Percentiles rank a stretch among this genome's conserved stretches.
Evolutionary conservation across 208 protist genomes (phyloP).

Genomic region (Leishmania amazonensis): DNA sequence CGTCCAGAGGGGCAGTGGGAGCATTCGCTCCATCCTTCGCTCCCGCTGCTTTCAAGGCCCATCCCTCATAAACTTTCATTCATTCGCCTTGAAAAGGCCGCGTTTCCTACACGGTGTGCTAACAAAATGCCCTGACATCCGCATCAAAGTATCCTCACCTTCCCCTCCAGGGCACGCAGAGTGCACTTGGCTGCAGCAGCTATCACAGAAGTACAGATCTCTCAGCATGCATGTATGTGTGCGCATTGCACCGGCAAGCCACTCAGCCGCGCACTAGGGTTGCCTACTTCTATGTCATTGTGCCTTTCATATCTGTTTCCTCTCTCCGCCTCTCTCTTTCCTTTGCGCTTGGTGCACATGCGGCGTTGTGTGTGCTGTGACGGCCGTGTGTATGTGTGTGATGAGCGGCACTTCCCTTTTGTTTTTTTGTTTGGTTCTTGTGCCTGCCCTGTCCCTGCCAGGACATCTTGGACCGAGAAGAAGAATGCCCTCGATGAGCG

Average conservation of each 20-base stretch:
- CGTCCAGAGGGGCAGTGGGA: neutral
- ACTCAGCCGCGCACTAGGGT: neutral
- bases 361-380: neutral
- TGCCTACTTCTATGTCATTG: neutral
- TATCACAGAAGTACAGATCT: neutral
- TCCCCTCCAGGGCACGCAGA: neutral
- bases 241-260: neutral
- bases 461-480: neutral
- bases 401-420: neutral
- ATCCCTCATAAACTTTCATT: neutral
- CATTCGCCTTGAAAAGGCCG: neutral
- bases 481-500: slow-evolving; percentile 7
- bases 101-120: neutral
- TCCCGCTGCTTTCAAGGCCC: neutral
- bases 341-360: neutral
- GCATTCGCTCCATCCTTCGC: neutral
- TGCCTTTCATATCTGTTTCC: neutral
- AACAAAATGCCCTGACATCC: neutral
- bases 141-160: neutral
- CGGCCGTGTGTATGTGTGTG: neutral
- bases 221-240: neutral
- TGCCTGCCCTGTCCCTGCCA: neutral
- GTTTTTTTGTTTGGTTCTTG: too few species aligned
- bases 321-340: neutral
- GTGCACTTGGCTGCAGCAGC: neutral